Base-by-base conservation (phyloP, 805 yeast genomes). In the Ogataea salicorniae region DNA sequence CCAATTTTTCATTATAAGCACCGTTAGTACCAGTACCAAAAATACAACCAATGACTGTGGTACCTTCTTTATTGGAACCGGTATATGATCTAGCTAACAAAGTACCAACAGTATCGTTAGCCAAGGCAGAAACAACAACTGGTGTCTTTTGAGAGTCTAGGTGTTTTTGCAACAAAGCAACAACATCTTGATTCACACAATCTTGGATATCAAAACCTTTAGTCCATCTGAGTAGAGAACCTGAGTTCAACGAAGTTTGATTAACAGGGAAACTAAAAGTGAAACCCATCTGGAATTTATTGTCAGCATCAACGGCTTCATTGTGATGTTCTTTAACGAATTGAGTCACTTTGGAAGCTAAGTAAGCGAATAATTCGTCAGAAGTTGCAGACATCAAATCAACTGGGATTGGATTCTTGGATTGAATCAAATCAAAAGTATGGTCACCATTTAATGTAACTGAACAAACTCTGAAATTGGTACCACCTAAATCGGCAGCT, bases 11-110 rank as follows among this genome's bases (percentile, higher is more conserved):
- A 63, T 80, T 75, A 68, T 94, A 92, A 15, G 97, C 96, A 52
- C 97, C 97, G 67, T 92, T 92, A 29, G 98, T 92, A 63, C 99
- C 99, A 2, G 99, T 94, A 55, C 99, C 99, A 61, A 91, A 88
- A 53, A 92, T 92, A 52, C 91, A 83, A 42, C 99, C 98, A 55
- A 91, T 74, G 8, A 86, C 77, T 9, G 97, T 87, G 48, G 81
- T 82, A 42, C 94, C 81, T 50, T 80, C 81, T 43, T 83, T 77
- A 51, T 82, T 76, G 18, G 75, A 66, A 36, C 81, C 75, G 5
- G 87, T 73, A 69, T 92, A 92, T 26, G 97, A 84, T 59, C 96
- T 82, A 9, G 96, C 83, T 61, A 92, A 73, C 51, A 92, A 75
- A 13, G 98, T 91, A 39, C 99, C 98, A 16, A 90, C 96, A 1